Evolutionary conservation across 179 eudicot genomes (phyloP).

Genomic region (Amaranthus tricolor): DNA sequence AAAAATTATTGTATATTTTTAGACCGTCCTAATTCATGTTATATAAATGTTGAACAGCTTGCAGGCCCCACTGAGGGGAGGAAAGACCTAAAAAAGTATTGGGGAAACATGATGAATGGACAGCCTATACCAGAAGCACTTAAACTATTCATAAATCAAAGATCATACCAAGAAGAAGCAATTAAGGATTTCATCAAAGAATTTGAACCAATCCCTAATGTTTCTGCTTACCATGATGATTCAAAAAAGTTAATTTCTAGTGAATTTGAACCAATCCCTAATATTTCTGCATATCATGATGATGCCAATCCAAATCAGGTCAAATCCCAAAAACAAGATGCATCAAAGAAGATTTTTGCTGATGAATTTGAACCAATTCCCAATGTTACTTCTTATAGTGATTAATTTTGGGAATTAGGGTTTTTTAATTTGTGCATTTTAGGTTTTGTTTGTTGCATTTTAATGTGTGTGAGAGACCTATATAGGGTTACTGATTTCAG

Average conservation of each 20-base stretch:
- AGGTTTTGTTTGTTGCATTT: too few species aligned
- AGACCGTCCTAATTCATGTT: too few species aligned
- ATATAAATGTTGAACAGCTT: too few species aligned
- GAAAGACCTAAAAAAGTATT: too few species aligned
- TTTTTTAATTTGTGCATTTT: too few species aligned
- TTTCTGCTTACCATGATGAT: constrained; percentile 20
- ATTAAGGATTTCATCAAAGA: constrained; percentile 12
- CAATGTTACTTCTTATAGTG: constrained; percentile 12
- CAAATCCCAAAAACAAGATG: background rate
- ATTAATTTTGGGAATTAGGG: background rate
- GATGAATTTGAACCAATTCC: constrained; percentile 32
- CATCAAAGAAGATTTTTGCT: background rate
- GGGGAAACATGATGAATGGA: too few species aligned
- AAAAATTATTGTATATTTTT: too few species aligned
- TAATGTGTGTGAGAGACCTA: too few species aligned
- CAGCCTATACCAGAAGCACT: too few species aligned
- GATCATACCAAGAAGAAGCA: background rate
- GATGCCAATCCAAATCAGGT: background rate
- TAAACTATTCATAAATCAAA: too few species aligned
- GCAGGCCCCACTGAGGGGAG: too few species aligned
- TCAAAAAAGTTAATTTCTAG: background rate
- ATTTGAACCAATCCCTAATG: constrained; percentile 26
- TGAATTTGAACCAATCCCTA: constrained; percentile 31
- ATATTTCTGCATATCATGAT: constrained; percentile 17
- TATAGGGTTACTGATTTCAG: too few species aligned